Evolutionary conservation across 192 early-diverging fungal genomes (phyloP).

Genomic region (Umbelopsis isabellina): DNA sequence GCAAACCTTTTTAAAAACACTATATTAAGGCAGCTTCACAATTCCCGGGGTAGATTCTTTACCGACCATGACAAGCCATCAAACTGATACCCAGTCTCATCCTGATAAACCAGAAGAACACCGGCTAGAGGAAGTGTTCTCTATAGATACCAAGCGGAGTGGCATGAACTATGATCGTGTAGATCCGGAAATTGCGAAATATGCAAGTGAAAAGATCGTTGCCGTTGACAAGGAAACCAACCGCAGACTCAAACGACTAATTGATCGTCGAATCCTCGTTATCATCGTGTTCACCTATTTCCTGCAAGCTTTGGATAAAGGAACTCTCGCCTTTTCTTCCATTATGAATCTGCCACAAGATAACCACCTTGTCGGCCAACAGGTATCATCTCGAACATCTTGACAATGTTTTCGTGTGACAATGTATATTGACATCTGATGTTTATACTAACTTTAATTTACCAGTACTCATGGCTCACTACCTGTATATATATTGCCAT

Average conservation of each 20-base stretch:
- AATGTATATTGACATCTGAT: neutral
- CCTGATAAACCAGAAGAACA: neutral
- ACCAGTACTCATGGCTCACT: conserved; percentile 26
- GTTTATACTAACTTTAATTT: neutral
- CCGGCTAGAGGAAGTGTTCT: neutral
- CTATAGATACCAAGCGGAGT: neutral
- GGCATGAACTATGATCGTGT: conserved; percentile 28
- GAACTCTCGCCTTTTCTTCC: conserved; percentile 25
- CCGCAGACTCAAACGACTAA: conserved; percentile 21
- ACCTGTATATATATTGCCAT: conserved; percentile 32
- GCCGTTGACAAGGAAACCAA: conserved; percentile 26
- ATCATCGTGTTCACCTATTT: conserved; percentile 26
- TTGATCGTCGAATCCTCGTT: conserved; percentile 17
- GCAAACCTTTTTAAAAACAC: neutral
- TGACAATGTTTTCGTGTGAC: neutral
- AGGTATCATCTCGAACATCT: neutral
- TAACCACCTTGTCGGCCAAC: conserved; percentile 13
- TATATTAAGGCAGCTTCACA: neutral
- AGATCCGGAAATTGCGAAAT: conserved; percentile 29
- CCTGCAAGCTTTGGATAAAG: conserved; percentile 28
- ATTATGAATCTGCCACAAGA: conserved; percentile 26
- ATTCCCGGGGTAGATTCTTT: neutral
- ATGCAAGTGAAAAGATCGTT: conserved; percentile 9
- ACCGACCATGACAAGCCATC: neutral
- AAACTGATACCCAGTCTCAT: neutral